Base-by-base conservation (phyloP, 2,329 filamentous ascomycete species). In the Diplodia seriata region DNA sequence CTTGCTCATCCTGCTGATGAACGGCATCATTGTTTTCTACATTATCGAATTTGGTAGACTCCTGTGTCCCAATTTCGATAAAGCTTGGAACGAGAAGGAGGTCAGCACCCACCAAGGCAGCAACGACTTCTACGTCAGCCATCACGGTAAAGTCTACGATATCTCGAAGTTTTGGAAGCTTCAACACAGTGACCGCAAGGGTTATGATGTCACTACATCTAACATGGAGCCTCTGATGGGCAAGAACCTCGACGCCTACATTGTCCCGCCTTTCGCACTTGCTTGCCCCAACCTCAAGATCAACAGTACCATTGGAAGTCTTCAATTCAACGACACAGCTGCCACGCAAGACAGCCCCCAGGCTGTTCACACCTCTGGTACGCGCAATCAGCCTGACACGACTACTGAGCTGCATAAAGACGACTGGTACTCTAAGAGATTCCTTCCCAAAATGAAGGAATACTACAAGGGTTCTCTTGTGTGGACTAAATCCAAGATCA, bases 391-490 rank as follows among this genome's bases (percentile, higher is more conserved):
- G 33, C 31, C 67, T 18, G 66, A 68, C 36, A 85, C 78, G 3
- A 89, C 71, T 23, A 73, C 88, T 9, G 82, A 81, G 33, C 79
- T 97, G 57, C 77, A 86, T 68, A 79, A 87, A 36, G 82, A 85
- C 4, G 84, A 89, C 65, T 99, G 95, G 95, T 99, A 98, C 77
- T 83, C 81, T 57, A 79, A 87, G 1, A 83, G 75, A 0, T 98
- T 98, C 77, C 73, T 90, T 70, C 93, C 93, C 0, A 87, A 85
- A 68, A 97, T 99, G 77, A 88, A 90, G 72, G 87, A 94, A 61
- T 97, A 89, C 77, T 94, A 93, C 80, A 92, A 97, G 71, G 95
- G 95, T 54, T 86, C 94, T 47, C 82, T 98, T 0, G 95, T 98
- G 1, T 91, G 86, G 82, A 85, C 88, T 51, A 83, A 80, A 55